phyloP scores from a whole-genome alignment of 148 eudicot genomes.

The Rhododendron ovatum region DNA sequence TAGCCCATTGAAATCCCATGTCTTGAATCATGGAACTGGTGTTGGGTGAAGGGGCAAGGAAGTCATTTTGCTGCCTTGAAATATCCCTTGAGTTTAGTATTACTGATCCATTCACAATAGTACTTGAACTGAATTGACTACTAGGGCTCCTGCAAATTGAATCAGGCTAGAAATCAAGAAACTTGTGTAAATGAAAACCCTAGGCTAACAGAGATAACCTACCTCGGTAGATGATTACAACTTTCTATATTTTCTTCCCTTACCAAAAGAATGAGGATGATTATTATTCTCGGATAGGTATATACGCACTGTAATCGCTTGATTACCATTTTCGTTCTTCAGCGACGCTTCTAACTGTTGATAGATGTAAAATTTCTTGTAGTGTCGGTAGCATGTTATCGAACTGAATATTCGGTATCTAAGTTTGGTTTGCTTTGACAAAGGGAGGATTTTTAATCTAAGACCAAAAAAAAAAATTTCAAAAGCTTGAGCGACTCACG shows the following conservation, averaged over 20 bases:
- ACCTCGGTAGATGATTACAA: too few species aligned
- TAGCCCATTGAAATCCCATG: slow-evolving; percentile 34
- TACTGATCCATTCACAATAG: slow-evolving; percentile 18
- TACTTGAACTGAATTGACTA: slow-evolving; percentile 24
- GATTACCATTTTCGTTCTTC: not conserved
- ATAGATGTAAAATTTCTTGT: too few species aligned
- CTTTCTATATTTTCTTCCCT: too few species aligned
- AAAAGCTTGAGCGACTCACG: not conserved
- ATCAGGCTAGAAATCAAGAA: not conserved
- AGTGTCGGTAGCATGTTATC: not conserved
- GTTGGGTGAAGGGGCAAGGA: slow-evolving; percentile 16
- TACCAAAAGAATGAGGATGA: too few species aligned
- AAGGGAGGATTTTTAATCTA: not conserved
- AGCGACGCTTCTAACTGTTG: too few species aligned
- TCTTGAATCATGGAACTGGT: slow-evolving; percentile 43
- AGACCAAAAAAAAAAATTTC: not conserved
- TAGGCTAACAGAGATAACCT: not conserved
- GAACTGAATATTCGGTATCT: not conserved
- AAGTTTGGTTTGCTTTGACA: not conserved
- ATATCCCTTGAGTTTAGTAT: slow-evolving; percentile 11
- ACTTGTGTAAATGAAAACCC: not conserved
- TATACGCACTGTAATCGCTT: not conserved
- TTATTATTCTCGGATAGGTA: not conserved
- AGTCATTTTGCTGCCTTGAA: slow-evolving; percentile 19
- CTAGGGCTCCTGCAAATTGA: slow-evolving; percentile 33